Evolutionary conservation across 1,284 basidiomycete species (phyloP), one percentile per base, ranked within the genome.

Genomic region (Tremellales sp.): DNA sequence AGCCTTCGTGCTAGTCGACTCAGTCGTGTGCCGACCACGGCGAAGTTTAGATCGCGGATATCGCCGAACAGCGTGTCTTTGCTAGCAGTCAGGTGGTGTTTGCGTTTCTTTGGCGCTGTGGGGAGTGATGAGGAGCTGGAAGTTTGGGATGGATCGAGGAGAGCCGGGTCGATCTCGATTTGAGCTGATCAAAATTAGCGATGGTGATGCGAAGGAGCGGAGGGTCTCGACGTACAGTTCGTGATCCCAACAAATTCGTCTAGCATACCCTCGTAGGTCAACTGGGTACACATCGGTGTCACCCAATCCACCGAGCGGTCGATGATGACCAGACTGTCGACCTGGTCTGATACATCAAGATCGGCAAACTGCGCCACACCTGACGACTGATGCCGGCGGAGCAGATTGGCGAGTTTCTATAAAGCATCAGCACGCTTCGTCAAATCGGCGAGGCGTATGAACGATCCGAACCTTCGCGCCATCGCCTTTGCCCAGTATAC

Each of bases 201-300:
- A 17, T 4, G 5, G 22, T n/a, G 17, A 7, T 36, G 7, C n/a
- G 23, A 35, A 21, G 19, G 41, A 49, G 17, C 10, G 24, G 26
- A 19, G 13, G 19, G 3, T 17, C 25, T 21, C 6, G 6, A 71
- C 84, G 48, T 58, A 89, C 92, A 86, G 62, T 96, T 90, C 71
- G 82, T 86, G 56, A 98, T 86, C 1, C 89, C 89, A 40, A 97
- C 78, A 37, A 91, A 77, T 69, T 98, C 96, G 64, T 98, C 94
- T n/a, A 97, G 80, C 39, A 99, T 83, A 15, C 96, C 96, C 69
- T 97, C 86, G 64, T 97, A 99, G 0, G 96, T 99, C 48, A 98
- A 77, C 66, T 98, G 94, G 1, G 94, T 98, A 41, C 94, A 83
- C 47, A 98, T 79, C 1, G 94, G 92, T 0, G 94, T 97, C 46